These are phyloP conservation scores for Candida albicans DNA, from an alignment of 1,139 yeast genomes.

Conservation along the genomic window DNA sequence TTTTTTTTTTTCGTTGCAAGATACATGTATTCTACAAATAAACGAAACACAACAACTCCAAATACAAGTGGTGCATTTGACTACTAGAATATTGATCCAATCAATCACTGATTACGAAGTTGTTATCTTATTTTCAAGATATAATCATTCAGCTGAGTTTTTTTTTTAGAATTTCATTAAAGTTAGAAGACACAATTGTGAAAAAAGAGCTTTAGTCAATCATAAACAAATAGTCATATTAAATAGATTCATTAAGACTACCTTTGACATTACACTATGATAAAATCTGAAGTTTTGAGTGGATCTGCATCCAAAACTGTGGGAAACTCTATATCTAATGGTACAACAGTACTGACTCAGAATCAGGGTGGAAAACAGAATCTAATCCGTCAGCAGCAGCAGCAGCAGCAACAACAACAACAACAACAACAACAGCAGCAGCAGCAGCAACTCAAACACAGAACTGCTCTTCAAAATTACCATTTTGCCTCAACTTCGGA, in stretches of 20 bases:
- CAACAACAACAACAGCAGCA: conserved; percentile 15
- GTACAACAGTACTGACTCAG: conserved; percentile 8
- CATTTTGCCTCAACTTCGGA: conserved; percentile 71
- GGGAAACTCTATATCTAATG: conserved; percentile 1
- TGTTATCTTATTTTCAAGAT: no score
- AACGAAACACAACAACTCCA: no score
- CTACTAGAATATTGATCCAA: no score
- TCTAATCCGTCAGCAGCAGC: conserved; percentile 12
- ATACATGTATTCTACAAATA: no score
- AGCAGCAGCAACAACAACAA: conserved; percentile 13
- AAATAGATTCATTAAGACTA: not conserved
- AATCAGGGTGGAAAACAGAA: conserved; percentile 10
- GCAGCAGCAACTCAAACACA: conserved; percentile 29
- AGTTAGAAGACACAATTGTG: no score
- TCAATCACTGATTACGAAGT: no score
- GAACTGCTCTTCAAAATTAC: conserved; percentile 36
- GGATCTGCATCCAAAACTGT: conserved; percentile 6
- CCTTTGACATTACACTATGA: conserved; percentile 4
- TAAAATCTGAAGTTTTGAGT: conserved; percentile 10
- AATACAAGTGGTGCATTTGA: no score
- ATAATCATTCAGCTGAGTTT: no score
- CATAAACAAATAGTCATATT: no score
- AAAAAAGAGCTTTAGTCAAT: no score
- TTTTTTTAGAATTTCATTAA: no score
- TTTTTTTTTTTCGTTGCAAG: no score